Percentiles rank a stretch among this genome's conserved stretches.
These are phyloP conservation scores for Fonsecaea monophora DNA, from an alignment of 2,329 filamentous ascomycete species.

Conservation along the genomic window DNA sequence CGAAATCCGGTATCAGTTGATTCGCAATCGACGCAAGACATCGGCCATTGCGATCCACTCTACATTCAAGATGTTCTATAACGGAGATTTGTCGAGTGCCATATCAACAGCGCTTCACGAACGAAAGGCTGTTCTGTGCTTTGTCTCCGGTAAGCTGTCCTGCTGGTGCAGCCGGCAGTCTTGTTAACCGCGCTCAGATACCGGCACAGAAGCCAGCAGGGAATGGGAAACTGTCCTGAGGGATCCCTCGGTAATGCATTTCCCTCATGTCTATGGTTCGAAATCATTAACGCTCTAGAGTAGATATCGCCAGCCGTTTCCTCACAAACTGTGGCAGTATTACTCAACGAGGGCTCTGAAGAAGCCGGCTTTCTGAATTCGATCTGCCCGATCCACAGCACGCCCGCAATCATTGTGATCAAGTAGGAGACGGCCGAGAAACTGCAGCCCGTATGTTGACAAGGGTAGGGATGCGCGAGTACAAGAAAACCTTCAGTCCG, in stretches of 20 bases:
- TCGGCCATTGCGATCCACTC: not conserved
- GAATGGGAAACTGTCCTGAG: conserved; percentile 67
- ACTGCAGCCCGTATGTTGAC: conserved; percentile 15
- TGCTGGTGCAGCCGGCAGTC: conserved; percentile 1
- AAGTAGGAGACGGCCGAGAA: conserved; percentile 57
- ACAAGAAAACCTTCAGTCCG: conserved; percentile 75
- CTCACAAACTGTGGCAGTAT: conserved; percentile 71
- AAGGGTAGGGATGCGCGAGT: conserved; percentile 71
- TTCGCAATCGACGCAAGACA: not conserved
- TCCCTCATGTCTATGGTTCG: not conserved
- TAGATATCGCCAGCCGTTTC: conserved; percentile 49
- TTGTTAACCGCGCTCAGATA: conserved; percentile 60
- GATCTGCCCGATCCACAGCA: conserved; percentile 78
- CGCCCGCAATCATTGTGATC: conserved; percentile 81
- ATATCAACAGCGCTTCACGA: conserved; percentile 77
- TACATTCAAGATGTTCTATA: conserved; percentile 73
- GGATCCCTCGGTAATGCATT: conserved; percentile 56
- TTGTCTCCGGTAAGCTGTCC: conserved; percentile 71
- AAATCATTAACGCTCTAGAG: conserved; percentile 9
- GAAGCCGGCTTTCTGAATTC: conserved; percentile 83
- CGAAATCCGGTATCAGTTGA: not conserved
- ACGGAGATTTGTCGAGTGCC: conserved; percentile 79
- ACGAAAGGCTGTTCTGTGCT: conserved; percentile 80
- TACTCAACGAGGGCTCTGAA: conserved; percentile 73
- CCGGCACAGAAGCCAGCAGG: conserved; percentile 69